Percentiles rank a stretch among this genome's conserved stretches.
phyloP scores from a whole-genome alignment of 1,139 yeast species.

The Blastobotrys arbuscula region DNA sequence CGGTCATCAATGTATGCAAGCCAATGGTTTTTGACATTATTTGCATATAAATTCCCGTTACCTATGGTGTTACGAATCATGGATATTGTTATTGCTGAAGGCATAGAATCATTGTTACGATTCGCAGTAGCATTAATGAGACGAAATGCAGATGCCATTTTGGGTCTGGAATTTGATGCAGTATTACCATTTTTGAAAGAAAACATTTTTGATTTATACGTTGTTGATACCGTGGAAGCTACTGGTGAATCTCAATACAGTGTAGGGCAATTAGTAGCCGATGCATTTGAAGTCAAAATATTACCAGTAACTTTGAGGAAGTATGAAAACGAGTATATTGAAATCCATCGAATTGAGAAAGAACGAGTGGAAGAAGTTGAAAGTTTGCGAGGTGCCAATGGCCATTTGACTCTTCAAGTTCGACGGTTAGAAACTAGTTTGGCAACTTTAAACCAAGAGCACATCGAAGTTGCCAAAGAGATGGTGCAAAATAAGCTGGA shows the following conservation, averaged over 20 bases:
- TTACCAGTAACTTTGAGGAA: slow-evolving; percentile 65
- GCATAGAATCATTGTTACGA: slow-evolving; percentile 73
- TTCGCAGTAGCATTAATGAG: slow-evolving; percentile 75
- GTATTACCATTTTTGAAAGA: slow-evolving; percentile 73
- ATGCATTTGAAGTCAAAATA: slow-evolving; percentile 67
- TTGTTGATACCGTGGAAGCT: slow-evolving; percentile 30
- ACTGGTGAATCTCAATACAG: slow-evolving; percentile 40
- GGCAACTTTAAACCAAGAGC: slow-evolving; percentile 69
- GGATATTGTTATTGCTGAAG: slow-evolving; percentile 84
- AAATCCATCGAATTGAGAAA: slow-evolving; percentile 62
- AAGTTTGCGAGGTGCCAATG: slow-evolving; percentile 56
- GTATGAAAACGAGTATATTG: slow-evolving; percentile 68
- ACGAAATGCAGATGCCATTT: slow-evolving; percentile 54
- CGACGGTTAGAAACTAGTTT: slow-evolving; percentile 68
- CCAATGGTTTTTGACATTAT: slow-evolving; percentile 92
- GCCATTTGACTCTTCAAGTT: slow-evolving; percentile 67
- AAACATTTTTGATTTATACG: slow-evolving; percentile 65
- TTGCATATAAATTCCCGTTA: slow-evolving; percentile 88
- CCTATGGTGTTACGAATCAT: slow-evolving; percentile 76
- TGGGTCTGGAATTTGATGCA: slow-evolving; percentile 65
- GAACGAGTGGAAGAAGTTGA: slow-evolving; percentile 69
- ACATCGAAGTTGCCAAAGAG: slow-evolving; percentile 70
- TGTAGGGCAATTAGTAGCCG: slow-evolving; percentile 69
- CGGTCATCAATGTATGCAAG: slow-evolving; percentile 91
- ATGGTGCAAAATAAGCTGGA: slow-evolving; percentile 58